Conservation (phyloP, 2,329 filamentous ascomycete genomes). For the Teratosphaeria gauchensis region DNA sequence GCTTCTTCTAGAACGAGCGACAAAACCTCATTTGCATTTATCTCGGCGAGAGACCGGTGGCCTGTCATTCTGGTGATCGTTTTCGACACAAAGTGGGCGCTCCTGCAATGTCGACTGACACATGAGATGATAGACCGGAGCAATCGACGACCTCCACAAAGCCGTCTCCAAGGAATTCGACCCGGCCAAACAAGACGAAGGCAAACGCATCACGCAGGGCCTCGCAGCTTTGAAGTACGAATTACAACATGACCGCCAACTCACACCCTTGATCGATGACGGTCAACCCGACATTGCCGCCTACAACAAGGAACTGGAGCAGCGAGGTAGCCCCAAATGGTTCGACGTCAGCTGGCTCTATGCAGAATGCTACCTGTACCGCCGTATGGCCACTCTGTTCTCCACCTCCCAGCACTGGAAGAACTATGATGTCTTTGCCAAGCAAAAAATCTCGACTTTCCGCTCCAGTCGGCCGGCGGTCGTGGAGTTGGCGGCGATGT, state of each 20-base stretch:
- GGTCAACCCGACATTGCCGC: conserved; percentile 62
- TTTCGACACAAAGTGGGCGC: neutral
- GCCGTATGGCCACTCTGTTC: conserved; percentile 75
- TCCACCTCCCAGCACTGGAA: conserved; percentile 72
- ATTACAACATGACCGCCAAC: conserved; percentile 72
- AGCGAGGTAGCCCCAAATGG: conserved; percentile 68
- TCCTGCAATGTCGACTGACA: neutral
- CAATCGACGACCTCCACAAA: conserved; percentile 89
- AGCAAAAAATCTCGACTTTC: conserved; percentile 87
- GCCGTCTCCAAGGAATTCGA: conserved; percentile 50
- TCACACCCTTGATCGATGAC: conserved; percentile 69
- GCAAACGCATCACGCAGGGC: conserved; percentile 73
- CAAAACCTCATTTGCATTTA: conserved; percentile 74
- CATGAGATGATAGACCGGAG: conserved; percentile 56
- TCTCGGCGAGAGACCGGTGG: conserved; percentile 81
- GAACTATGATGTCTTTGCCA: conserved; percentile 76
- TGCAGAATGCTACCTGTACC: conserved; percentile 88
- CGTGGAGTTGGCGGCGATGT: conserved; percentile 69
- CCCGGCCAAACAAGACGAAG: conserved; percentile 60
- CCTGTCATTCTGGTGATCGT: conserved; percentile 70
- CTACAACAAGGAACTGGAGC: conserved; percentile 79
- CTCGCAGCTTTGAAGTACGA: conserved; percentile 86
- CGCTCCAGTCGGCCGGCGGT: conserved; percentile 82
- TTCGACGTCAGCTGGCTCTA: conserved; percentile 81
- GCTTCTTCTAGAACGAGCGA: conserved; percentile 72